Evolutionary conservation across 2,329 filamentous ascomycete species (phyloP), one percentile per base, ranked within the genome.

Genomic region (Sporothrix globosa): DNA sequence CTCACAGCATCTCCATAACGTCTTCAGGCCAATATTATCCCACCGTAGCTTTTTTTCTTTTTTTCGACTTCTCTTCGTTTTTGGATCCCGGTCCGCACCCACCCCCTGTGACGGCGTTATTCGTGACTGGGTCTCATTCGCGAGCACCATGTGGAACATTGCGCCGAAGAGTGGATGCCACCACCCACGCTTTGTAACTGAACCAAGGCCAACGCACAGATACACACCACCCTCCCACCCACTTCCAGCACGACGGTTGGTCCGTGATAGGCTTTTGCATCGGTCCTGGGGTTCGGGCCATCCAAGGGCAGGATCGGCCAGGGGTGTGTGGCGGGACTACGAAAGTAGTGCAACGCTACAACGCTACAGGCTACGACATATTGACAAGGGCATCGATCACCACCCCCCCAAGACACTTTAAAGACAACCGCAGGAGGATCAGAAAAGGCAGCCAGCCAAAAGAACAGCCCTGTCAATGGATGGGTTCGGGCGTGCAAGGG

Each of bases 161-260:
- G 52, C 24, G 52, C 34, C 34, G 34, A 34, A 34, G 34, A 34
- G 44, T 48, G 44, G 44, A 46, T 46, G 41, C 11, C 30, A 9
- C 13, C 34, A 14, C 41, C 11, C 41, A 14, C 41, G 41, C 41
- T 46, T 34, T 30, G 27, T 30, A 30, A 30, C 27, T 30, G 27
- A 30, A 30, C 27, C 27, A 30, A 27, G 34, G 34, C 5, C 34
- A 34, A 9, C 34, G 34, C 34, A 34, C 34, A 34, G 34, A 34
- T 34, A 9, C 34, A 34, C 34, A 34, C 34, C 34, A 9, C 7
- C 34, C 4, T 7, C 34, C 34, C 34, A 9, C 34, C 34, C 34
- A 34, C 34, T 34, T 34, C 34, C 7, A 34, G 34, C 34, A 34
- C 34, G 56, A 60, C 56, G 56, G 56, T 60, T 60, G 56, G 56